Conservation (phyloP, 2,329 filamentous ascomycete species). For the Aureobasidium subglaciale region DNA sequence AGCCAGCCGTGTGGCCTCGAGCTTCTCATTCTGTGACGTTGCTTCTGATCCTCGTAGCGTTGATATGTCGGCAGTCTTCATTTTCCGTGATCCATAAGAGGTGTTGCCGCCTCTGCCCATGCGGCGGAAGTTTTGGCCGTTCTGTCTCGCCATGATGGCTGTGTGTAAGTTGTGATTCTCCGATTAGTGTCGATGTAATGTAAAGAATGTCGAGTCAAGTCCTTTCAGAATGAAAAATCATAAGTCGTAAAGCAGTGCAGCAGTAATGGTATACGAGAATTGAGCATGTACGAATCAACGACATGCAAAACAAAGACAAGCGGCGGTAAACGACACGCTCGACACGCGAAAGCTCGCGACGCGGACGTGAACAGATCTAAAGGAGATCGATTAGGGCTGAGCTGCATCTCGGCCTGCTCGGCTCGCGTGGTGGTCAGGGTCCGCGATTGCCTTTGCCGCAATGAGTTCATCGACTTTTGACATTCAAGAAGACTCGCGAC, state of each 20-base stretch:
- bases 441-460: not conserved
- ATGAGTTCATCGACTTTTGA: conserved; percentile 10
- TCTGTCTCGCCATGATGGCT: conserved; percentile 12
- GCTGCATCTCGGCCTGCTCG: not conserved
- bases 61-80: conserved; percentile 73
- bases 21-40: conserved; percentile 87
- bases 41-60: conserved; percentile 68
- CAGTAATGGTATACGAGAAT: not conserved
- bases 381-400: not conserved
- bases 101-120: conserved; percentile 41
- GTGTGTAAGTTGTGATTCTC: not conserved
- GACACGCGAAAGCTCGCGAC: conserved; percentile 4
- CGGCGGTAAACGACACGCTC: not conserved
- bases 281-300: not conserved
- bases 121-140: conserved; percentile 18
- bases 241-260: not conserved
- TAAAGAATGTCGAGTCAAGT: not conserved
- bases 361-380: not conserved
- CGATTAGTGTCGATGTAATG: not conserved
- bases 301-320: conserved; percentile 6
- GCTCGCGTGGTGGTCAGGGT: not conserved
- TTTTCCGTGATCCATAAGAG: conserved; percentile 49
- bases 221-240: not conserved
- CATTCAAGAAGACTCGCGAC: not conserved
- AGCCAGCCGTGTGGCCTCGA: conserved; percentile 75